Conservation (phyloP, 257 asterid genomes). For the Solanum bulbocastanum region DNA sequence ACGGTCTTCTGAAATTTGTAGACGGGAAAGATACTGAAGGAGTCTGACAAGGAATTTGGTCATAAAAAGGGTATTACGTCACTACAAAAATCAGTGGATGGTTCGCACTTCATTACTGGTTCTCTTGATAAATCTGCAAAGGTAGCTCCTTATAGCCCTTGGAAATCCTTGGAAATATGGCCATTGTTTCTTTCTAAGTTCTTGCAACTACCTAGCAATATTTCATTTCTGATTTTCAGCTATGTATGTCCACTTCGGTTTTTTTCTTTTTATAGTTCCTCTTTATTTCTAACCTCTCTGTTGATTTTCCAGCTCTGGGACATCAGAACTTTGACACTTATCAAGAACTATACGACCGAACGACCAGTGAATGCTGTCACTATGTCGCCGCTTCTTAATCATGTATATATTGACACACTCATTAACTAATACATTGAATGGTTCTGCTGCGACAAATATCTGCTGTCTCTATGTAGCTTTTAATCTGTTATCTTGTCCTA, state of each 20-base stretch:
- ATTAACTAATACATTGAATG: neutral
- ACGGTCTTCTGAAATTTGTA: constrained; percentile 5
- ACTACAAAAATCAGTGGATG: constrained; percentile 59
- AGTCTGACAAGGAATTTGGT: constrained; percentile 65
- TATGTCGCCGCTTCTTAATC: constrained; percentile 87
- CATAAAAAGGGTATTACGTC: constrained; percentile 83
- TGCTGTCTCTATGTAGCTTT: neutral
- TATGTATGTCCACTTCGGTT: neutral
- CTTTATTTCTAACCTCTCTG: neutral
- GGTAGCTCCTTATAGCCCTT: constrained; percentile 23
- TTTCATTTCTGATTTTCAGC: neutral
- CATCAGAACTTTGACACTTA: constrained; percentile 54
- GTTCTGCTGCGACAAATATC: neutral
- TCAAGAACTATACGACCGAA: constrained; percentile 70
- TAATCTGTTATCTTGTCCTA: neutral
- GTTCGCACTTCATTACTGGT: constrained; percentile 78
- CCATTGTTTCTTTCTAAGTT: neutral
- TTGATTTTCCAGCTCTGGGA: constrained; percentile 79
- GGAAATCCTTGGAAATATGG: neutral
- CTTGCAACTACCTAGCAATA: neutral
- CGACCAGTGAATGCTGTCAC: constrained; percentile 89
- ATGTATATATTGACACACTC: constrained; percentile 39
- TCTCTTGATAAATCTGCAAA: constrained; percentile 89
- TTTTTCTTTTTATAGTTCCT: neutral
- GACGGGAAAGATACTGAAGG: constrained; percentile 70